Base-by-base conservation (phyloP, 331 rosid species). In the Prunus yedoensis region DNA sequence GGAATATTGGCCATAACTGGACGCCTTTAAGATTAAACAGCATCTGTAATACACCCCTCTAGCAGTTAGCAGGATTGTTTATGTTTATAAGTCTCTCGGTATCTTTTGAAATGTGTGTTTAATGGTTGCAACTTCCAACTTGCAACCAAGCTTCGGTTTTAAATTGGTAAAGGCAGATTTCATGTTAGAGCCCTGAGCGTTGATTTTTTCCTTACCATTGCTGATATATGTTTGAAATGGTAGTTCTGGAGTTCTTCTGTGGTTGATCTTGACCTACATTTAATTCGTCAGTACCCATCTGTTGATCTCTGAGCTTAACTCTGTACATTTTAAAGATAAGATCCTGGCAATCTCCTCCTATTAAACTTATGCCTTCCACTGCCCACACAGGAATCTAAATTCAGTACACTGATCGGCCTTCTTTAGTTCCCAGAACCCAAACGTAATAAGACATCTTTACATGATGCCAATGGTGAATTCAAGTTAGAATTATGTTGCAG, bases 231-330 rank as follows among this genome's bases (percentile, higher is more conserved):
- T 59, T 18, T 66, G 59, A 23, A 25, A 59, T 58, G 21, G 28
- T 77, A n/a, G 51, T 56, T 78, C 66, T 43, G 71, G 49, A 54
- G 52, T 28, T 49, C 73, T 45, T 64, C 28, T 45, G 17, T 56
- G 52, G 46, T 28, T 71, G 49, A 46, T 35, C 45, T 47, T 17
- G 53, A 51, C 52, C 25, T 8, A 4, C 30, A n/a, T 64, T 50
- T 35, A 21, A 32, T n/a, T 59, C 35, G 11, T 50, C 6, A 11
- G 16, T 23, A 71, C 71, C 45, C 46, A 14, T 58, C 10, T 43
- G 51, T 53, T 61, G 30, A 68, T 20, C 43, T 23, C 73, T 25
- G 23, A 41, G 56, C 59, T 78, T 78, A 56, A 71, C 41, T 69
- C 67, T 53, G 20, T 66, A 63, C 16, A 66, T 53, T 1, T 16